Evolutionary conservation across 1,284 basidiomycete genomes (phyloP).

Genomic region (Athelia psychrophila): DNA sequence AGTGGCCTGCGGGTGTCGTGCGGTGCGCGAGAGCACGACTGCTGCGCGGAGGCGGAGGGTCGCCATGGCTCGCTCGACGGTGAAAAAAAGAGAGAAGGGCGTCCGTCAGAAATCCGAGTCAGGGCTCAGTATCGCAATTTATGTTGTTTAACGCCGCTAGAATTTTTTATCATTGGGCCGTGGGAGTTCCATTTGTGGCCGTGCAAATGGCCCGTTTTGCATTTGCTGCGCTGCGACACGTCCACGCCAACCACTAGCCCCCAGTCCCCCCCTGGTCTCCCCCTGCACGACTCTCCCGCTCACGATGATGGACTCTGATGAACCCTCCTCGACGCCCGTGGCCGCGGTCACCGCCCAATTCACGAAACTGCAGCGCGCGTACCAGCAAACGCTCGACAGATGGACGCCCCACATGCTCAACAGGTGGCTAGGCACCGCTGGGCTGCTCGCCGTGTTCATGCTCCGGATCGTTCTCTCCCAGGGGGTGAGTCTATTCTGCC

Average conservation of each 20-base stretch:
- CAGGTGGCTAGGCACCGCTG: conserved; percentile 85
- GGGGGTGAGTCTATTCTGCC: conserved; percentile 61
- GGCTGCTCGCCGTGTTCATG: conserved; percentile 76
- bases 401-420: conserved; percentile 88
- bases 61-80: no score
- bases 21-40: background rate
- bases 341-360: background rate
- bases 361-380: conserved; percentile 47
- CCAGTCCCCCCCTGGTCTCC: background rate
- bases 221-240: background rate
- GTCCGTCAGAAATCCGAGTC: no score
- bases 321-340: background rate
- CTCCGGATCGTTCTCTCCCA: conserved; percentile 87
- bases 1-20: background rate
- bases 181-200: no score
- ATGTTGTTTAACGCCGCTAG: no score
- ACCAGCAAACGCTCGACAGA: conserved; percentile 86
- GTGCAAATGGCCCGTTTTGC: no score
- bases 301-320: background rate
- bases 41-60: no score
- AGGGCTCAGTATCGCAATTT: no score
- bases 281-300: background rate
- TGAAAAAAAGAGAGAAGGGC: no score
- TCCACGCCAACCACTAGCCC: background rate
- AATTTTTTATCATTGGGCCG: no score